Conservation (phyloP, 345 rosid species). For the Diplotaxis tenuifolia region DNA sequence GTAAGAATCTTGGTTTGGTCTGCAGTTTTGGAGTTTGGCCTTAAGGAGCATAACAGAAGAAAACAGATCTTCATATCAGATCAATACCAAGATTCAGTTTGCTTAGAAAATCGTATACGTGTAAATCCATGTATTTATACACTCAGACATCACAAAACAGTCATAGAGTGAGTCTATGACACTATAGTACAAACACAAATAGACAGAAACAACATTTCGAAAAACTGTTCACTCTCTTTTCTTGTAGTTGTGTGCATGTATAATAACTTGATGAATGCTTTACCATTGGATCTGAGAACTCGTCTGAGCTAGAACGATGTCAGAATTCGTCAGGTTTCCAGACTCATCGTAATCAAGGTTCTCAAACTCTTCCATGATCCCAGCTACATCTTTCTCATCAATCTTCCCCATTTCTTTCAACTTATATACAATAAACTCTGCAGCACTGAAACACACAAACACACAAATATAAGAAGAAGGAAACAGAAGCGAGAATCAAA, state of each 20-base stretch:
- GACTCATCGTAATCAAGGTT: background rate
- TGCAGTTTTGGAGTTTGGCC: no score
- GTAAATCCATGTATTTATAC: no score
- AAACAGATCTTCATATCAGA: no score
- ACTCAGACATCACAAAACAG: conserved; percentile 3
- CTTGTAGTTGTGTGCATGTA: background rate
- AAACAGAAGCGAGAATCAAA: background rate
- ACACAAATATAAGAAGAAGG: background rate
- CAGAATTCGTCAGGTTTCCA: background rate
- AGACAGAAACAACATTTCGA: background rate
- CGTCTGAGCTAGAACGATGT: background rate
- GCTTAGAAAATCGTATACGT: no score
- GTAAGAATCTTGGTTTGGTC: no score
- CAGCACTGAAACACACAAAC: conserved; percentile 25
- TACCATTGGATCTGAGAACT: background rate
- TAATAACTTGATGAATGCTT: background rate
- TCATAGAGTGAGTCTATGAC: background rate
- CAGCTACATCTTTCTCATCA: background rate
- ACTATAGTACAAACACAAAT: background rate
- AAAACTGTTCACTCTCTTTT: background rate
- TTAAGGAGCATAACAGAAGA: no score
- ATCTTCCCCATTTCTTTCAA: conserved; percentile 53
- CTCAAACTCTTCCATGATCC: background rate
- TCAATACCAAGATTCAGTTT: no score
- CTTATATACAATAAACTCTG: conserved; percentile 59